Base-by-base conservation (phyloP, 805 yeast species). In the Brettanomyces naardenensis region DNA sequence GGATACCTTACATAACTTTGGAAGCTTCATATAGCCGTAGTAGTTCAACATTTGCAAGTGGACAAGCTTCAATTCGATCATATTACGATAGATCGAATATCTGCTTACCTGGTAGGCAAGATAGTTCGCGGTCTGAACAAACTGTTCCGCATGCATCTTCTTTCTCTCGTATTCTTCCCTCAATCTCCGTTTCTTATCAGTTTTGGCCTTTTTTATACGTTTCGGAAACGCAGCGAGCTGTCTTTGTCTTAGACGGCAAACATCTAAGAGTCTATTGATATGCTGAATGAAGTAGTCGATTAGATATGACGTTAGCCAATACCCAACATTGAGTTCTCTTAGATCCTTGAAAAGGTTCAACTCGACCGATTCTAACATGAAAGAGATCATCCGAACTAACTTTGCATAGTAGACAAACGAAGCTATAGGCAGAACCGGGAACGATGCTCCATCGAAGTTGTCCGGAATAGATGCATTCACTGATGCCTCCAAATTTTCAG, bases 361-460 rank as follows among this genome's bases (percentile, higher is more conserved):
- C 47, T 83, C 90, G 46, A 87, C 74, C 1, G 95, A 92, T 41
- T 76, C 71, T 22, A 86, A 57, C 1, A 75, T 71, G n/a, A 79
- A 75, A 52, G 83, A 81, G 13, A 75, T 48, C 95, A 90, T 90
- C 25, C 73, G 62, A 27, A 66, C 66, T 30, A 88, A 58, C 56
- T 90, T 90, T 44, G 71, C 67, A 45, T 64, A 68, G 53, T 75
- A 83, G 1, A 81, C 66, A 75, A 78, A 87, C 1, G 86, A 74
- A 6, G 90, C 70, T 22, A 85, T 56, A 2, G 90, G 86, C 52
- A 85, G 62, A 1, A 79, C 72, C 18, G 66, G 67, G n/a, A 67
- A 68, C 5, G 36, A 36, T 19, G 33, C 28, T 19, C 27, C 35
- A 19, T 26, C 18, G 22, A 28, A 29, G 13, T 26, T 28, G 40